phyloP scores from a whole-genome alignment of 495 filamentous ascomycete species.

The Talaromyces stipitatus region DNA sequence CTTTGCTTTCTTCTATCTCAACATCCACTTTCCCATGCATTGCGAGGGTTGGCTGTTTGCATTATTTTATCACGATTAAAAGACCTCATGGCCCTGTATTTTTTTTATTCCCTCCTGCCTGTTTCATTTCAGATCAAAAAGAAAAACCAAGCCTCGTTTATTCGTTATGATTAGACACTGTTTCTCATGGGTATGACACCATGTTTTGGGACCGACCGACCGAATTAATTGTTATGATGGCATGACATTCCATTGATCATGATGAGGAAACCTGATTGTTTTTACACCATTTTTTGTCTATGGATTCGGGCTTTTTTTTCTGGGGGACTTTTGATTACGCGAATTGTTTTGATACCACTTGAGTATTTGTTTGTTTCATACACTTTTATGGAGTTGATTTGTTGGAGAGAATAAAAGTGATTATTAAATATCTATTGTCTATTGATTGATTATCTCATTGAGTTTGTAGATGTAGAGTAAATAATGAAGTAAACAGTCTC shows the following conservation, averaged over 20 bases:
- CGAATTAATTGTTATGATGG: too few species aligned
- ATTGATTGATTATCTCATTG: not conserved
- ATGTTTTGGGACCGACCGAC: too few species aligned
- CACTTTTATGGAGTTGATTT: conserved; percentile 1
- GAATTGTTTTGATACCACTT: conserved; percentile 4
- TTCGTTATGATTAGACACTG: not conserved
- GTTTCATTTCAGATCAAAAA: not conserved
- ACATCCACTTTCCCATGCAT: conserved; percentile 1
- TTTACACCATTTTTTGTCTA: not conserved
- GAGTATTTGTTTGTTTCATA: not conserved
- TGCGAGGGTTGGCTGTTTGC: conserved; percentile 5
- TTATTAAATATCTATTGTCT: not conserved
- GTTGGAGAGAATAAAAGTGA: conserved; percentile 2
- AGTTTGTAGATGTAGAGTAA: conserved; percentile 1
- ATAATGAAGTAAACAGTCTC: too few species aligned
- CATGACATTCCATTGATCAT: too few species aligned
- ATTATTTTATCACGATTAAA: conserved; percentile 1
- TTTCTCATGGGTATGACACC: not conserved
- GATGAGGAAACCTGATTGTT: not conserved
- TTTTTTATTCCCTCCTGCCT: not conserved
- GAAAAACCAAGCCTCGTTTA: not conserved
- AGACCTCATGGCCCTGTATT: not conserved
- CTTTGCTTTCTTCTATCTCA: conserved; percentile 5
- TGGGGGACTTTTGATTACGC: not conserved
- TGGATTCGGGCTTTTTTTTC: not conserved